Evolutionary conservation across 164 flowering plant genomes (phyloP), one percentile per base, ranked within the genome.

Genomic region (Akebia trifoliata): DNA sequence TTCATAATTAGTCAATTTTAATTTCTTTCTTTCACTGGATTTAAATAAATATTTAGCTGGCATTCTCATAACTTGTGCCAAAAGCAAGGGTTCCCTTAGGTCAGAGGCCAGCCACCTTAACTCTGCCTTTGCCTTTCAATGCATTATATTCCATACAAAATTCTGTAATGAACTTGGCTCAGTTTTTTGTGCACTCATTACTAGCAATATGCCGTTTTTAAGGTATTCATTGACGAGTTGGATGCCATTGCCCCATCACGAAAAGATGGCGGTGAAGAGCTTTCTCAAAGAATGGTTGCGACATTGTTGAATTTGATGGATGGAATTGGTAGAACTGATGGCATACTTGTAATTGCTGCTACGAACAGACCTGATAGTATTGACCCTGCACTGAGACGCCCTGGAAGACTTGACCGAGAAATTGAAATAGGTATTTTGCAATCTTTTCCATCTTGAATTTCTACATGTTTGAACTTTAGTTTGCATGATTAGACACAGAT

Each of bases 211-310:
- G 17, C 43, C 6, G 35, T 36, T 54, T 57, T 30, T 0, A 50
- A 90, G 99, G 85, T 94, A n/a, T 94, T 94, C 79, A 86, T 94
- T 47, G 97, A 94, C 74, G 96, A 94, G 67, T 69, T 94, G 72
- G 95, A 94, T 82, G 89, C 97, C n/a, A 84, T 94, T 69, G 97
- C 96, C 25, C 99, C 97, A 53, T 85, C 93, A 51, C 80, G 96
- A 30, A 86, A 78, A 65, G 86, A 83, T 60, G 97, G 91, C 48
- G 80, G 95, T 64, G 95, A 88, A 63, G 91, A 78, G 35, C 75
- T 90, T 26, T 90, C 97, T 59, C 86, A 80, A 49, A 81, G 97
- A 71, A 81, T 94, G 79, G 93, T 90, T 62, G 88, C 86, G 25
- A 83, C 99, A 45, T 75, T 94, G 63, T 75, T 90, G 67, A 82